These are phyloP conservation scores for Kappamyces sp. DNA, from an alignment of 192 early-diverging fungal genomes.

Conservation along the genomic window DNA sequence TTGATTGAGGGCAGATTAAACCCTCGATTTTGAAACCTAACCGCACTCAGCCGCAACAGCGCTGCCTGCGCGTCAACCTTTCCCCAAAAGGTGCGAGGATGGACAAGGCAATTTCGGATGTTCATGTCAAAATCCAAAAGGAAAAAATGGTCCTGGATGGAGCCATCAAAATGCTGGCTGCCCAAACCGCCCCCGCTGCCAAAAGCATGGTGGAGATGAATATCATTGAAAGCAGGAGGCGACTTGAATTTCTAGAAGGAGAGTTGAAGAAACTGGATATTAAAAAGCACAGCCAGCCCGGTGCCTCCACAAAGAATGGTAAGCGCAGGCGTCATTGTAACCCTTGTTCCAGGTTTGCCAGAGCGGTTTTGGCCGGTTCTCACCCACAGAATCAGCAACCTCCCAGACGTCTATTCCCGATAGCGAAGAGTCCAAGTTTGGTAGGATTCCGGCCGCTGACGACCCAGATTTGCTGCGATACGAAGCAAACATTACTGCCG, in stretches of 20 bases:
- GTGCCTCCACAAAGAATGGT: constrained; percentile 8
- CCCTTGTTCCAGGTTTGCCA: constrained; percentile 4
- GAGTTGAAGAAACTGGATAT: constrained; percentile 30
- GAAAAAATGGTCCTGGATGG: constrained; percentile 66
- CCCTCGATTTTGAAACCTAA: too few relatives aligned
- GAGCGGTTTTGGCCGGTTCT: neutral
- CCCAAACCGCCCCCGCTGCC: constrained; percentile 56
- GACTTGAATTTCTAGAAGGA: constrained; percentile 32
- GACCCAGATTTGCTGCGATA: constrained; percentile 34
- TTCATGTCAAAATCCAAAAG: constrained; percentile 60
- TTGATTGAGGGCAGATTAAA: too few relatives aligned
- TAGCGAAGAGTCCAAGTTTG: neutral
- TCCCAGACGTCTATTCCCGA: constrained; percentile 12
- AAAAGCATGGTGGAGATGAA: constrained; percentile 60
- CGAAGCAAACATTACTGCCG: constrained; percentile 39
- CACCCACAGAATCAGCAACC: neutral
- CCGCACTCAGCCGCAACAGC: too few relatives aligned
- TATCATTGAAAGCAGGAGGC: constrained; percentile 19
- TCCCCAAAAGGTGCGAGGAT: constrained; percentile 20
- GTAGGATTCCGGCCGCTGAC: too few relatives aligned
- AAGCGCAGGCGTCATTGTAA: neutral
- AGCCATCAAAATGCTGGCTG: constrained; percentile 56
- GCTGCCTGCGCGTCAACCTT: too few relatives aligned
- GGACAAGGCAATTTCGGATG: constrained; percentile 61
- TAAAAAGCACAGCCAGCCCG: constrained; percentile 1